These are phyloP conservation scores for Cryptosporidium viatorum DNA, from an alignment of 169 alveolate species.

Conservation along the genomic window DNA sequence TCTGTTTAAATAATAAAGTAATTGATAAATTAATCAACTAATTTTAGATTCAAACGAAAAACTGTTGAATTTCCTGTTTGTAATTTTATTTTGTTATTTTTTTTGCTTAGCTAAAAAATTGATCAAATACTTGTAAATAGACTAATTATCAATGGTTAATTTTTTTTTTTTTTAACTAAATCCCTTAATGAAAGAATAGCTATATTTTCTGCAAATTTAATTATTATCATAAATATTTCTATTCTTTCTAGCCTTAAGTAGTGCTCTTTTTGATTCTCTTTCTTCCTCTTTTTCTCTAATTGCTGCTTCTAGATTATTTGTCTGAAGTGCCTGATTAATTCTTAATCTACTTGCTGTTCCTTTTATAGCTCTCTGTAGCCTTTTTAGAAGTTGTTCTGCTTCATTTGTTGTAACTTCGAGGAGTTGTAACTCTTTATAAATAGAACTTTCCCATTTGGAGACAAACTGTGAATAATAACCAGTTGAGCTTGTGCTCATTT, in stretches of 20 bases:
- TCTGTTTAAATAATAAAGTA: too few relatives aligned
- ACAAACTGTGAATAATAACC: slow-evolving; percentile 66
- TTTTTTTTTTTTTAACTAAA: background rate
- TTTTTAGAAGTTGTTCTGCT: slow-evolving; percentile 58
- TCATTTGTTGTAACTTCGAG: slow-evolving; percentile 63
- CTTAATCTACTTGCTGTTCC: slow-evolving; percentile 55
- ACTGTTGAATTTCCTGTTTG: background rate
- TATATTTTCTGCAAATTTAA: background rate
- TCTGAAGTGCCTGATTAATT: slow-evolving; percentile 44
- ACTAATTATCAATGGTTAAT: background rate
- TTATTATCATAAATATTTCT: background rate
- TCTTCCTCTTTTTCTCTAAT: slow-evolving; percentile 75
- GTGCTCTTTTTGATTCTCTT: slow-evolving; percentile 49
- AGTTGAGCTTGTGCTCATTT: slow-evolving; percentile 26
- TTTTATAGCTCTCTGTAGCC: slow-evolving; percentile 49
- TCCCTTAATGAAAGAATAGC: background rate
- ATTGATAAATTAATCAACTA: background rate
- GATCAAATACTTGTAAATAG: too few relatives aligned
- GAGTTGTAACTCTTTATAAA: slow-evolving; percentile 57
- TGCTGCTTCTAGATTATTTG: slow-evolving; percentile 64
- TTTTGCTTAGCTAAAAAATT: too few relatives aligned
- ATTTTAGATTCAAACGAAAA: background rate
- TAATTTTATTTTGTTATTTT: too few relatives aligned
- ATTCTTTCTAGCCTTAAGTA: slow-evolving; percentile 50
- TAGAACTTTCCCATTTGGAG: slow-evolving; percentile 40